phyloP scores from a whole-genome alignment of 805 yeast species.

The Geotrichum ghanense region DNA sequence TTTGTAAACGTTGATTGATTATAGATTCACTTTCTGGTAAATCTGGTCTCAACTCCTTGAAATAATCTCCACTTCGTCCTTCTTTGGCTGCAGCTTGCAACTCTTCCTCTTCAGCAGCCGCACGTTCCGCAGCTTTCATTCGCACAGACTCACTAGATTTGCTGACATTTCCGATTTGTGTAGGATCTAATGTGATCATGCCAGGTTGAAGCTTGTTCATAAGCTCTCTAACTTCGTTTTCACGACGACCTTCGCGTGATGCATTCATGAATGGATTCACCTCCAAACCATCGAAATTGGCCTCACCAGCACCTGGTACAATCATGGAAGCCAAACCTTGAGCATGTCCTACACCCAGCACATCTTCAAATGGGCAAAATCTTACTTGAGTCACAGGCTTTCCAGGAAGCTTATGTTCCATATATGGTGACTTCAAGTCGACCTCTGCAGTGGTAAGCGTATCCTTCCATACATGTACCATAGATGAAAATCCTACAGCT shows the following conservation, averaged over 20 bases:
- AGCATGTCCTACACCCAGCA: slow-evolving; percentile 80
- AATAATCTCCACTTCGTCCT: slow-evolving; percentile 37
- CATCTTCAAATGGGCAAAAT: slow-evolving; percentile 93
- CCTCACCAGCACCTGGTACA: slow-evolving; percentile 96
- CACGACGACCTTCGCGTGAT: slow-evolving; percentile 85
- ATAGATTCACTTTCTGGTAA: slow-evolving; percentile 76
- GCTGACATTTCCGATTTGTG: slow-evolving; percentile 74
- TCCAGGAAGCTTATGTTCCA: slow-evolving; percentile 80
- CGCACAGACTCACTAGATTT: slow-evolving; percentile 53
- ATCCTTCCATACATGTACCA: slow-evolving; percentile 90
- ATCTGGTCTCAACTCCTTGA: slow-evolving; percentile 52
- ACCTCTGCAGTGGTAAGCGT: slow-evolving; percentile 34
- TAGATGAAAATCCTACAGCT: slow-evolving; percentile 93
- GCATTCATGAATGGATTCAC: slow-evolving; percentile 89
- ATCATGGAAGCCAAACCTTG: slow-evolving; percentile 73
- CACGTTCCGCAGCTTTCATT: slow-evolving; percentile 36
- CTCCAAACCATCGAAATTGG: slow-evolving; percentile 91
- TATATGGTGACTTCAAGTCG: slow-evolving; percentile 56
- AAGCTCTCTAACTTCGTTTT: slow-evolving; percentile 75
- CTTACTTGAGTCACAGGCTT: slow-evolving; percentile 53
- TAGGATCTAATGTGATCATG: slow-evolving; percentile 85
- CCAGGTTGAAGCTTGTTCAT: slow-evolving; percentile 86
- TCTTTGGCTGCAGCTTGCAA: slow-evolving; percentile 24
- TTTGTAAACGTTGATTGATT: slow-evolving; percentile 66
- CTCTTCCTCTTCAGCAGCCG: slow-evolving; percentile 28